phyloP scores from a whole-genome alignment of 495 filamentous ascomycete genomes.

The Penicillium maclennaniae region DNA sequence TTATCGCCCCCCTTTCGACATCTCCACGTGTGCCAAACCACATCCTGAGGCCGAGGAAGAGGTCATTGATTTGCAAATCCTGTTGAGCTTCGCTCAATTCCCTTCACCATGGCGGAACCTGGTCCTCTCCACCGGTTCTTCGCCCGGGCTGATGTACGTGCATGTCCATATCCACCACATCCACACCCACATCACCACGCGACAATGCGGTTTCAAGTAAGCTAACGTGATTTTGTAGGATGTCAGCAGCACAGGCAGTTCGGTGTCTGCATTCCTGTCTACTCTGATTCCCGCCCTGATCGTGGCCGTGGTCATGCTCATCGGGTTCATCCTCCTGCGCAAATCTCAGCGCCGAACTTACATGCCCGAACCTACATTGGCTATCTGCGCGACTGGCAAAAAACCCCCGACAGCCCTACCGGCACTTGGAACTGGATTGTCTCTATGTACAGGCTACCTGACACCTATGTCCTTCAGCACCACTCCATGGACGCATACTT shows the following conservation, averaged over 20 bases:
- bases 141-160: constrained; percentile 14
- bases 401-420: constrained; percentile 61
- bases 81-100: not conserved
- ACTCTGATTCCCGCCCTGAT: constrained; percentile 60
- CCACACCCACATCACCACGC: not conserved
- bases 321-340: constrained; percentile 74
- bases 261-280: constrained; percentile 57
- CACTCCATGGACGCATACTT: constrained; percentile 88
- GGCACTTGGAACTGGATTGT: constrained; percentile 74
- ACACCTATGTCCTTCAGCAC: constrained; percentile 81
- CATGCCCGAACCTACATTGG: constrained; percentile 87
- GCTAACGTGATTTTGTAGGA: constrained; percentile 12
- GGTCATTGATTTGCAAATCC: constrained; percentile 2
- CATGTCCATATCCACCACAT: not conserved
- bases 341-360: constrained; percentile 71
- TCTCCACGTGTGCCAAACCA: not conserved
- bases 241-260: constrained; percentile 34
- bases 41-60: not conserved
- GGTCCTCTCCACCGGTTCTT: constrained; percentile 26
- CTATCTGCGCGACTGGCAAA: constrained; percentile 62
- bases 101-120: constrained; percentile 28
- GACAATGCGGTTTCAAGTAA: not conserved
- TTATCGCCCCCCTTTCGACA: constrained; percentile 9
- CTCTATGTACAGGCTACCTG: constrained; percentile 72
- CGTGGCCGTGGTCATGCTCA: constrained; percentile 56